These are phyloP conservation scores for Zoysia matrella DNA, from an alignment of 202 grass and related monocot species.

Conservation along the genomic window DNA sequence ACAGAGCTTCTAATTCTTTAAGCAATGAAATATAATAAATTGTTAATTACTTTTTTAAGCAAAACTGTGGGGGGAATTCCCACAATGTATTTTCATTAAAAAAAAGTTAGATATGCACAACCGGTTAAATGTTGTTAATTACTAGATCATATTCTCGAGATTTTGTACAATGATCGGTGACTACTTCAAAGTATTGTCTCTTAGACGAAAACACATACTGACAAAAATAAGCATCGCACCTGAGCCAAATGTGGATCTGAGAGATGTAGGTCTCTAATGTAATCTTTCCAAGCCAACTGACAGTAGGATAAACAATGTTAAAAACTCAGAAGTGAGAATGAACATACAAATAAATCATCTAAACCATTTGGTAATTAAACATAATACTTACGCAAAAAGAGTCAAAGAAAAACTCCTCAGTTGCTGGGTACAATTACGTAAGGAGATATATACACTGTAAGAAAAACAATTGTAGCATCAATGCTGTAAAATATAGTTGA, in stretches of 20 bases:
- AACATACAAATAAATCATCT: too few species aligned
- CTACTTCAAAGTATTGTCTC: background rate
- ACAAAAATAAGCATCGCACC: constrained; percentile 36
- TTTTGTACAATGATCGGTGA: background rate
- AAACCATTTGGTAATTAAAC: background rate
- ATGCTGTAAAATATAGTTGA: constrained; percentile 6
- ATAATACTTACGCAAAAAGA: constrained; percentile 73
- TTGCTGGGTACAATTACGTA: constrained; percentile 93
- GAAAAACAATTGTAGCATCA: background rate
- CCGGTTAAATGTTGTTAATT: too few species aligned
- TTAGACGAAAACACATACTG: background rate
- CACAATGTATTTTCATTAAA: too few species aligned
- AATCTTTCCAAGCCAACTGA: constrained; percentile 94
- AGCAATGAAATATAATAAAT: background rate
- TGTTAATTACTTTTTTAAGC: background rate
- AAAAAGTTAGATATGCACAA: too few species aligned
- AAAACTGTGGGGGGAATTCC: too few species aligned
- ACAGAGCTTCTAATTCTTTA: background rate
- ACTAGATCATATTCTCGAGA: too few species aligned
- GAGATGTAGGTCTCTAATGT: constrained; percentile 96
- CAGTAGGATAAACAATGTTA: background rate
- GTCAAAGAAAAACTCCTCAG: constrained; percentile 70
- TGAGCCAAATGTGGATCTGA: constrained; percentile 95
- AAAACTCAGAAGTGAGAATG: background rate
- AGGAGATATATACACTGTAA: constrained; percentile 80